Conservation (phyloP, 139 green algal genomes). For the Chlorella sp. region DNA sequence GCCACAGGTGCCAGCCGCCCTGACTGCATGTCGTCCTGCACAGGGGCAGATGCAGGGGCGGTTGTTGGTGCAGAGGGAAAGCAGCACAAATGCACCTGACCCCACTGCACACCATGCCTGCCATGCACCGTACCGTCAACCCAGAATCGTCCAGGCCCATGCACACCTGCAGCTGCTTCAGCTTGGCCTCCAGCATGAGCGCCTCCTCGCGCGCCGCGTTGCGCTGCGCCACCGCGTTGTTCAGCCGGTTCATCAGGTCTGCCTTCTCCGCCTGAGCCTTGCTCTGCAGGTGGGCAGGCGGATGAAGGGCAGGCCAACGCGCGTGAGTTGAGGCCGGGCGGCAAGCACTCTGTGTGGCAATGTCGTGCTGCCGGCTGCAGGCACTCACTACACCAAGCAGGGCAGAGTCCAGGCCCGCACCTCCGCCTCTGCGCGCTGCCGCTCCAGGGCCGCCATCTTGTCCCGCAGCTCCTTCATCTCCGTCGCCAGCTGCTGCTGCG, state of each 20-base stretch:
- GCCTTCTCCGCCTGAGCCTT: slow-evolving; percentile 38
- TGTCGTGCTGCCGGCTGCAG: too few species aligned
- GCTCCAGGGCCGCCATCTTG: slow-evolving; percentile 37
- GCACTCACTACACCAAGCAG: too few species aligned
- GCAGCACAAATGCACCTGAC: too few species aligned
- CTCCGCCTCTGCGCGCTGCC: slow-evolving; percentile 14
- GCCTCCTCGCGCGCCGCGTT: slow-evolving; percentile 87
- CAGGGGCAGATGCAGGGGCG: too few species aligned
- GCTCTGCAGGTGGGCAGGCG: background rate
- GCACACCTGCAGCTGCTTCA: slow-evolving; percentile 51
- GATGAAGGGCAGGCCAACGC: too few species aligned
- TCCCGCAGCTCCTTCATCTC: slow-evolving; percentile 53
- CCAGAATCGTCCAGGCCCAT: too few species aligned
- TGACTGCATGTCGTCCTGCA: slow-evolving; percentile 50
- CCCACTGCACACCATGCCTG: too few species aligned
- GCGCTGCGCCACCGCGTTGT: slow-evolving; percentile 88
- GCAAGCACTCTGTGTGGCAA: too few species aligned
- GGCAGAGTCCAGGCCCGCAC: background rate
- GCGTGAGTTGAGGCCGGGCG: too few species aligned
- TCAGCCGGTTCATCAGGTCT: slow-evolving; percentile 71
- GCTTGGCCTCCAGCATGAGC: slow-evolving; percentile 51
- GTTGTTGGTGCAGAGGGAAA: too few species aligned
- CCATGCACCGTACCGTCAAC: too few species aligned
- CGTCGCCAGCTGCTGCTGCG: slow-evolving; percentile 43
- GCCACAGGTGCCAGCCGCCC: slow-evolving; percentile 11